A percentile compares a stretch with the other conserved stretches of the same genome.
phyloP scores from a whole-genome alignment of 352 stramenopile genomes.

The Globisporangium echinulatum region DNA sequence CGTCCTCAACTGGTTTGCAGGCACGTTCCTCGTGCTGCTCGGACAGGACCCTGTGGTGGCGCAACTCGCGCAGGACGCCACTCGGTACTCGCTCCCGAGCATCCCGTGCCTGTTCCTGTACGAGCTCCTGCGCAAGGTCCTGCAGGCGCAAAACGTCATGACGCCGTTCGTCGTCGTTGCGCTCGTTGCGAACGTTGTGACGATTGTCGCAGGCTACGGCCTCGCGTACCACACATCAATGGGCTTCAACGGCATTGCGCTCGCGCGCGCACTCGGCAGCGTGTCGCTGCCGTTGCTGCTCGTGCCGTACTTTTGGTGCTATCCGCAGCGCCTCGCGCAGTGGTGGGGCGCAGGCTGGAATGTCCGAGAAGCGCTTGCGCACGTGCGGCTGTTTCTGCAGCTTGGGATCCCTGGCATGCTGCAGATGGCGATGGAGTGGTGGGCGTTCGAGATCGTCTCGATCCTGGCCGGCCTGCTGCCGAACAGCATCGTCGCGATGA shows the following conservation, averaged over 20 bases:
- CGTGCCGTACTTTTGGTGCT: slow-evolving; percentile 42
- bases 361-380: slow-evolving; percentile 19
- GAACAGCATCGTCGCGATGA: slow-evolving; percentile 41
- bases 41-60: slow-evolving; percentile 48
- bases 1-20: slow-evolving; percentile 54
- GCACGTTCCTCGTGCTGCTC: slow-evolving; percentile 34
- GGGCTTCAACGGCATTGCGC: slow-evolving; percentile 63
- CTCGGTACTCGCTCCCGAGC: slow-evolving; percentile 43
- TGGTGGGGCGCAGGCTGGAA: slow-evolving; percentile 42
- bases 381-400: slow-evolving; percentile 36
- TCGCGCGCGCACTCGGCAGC: slow-evolving; percentile 48
- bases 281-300: slow-evolving; percentile 37
- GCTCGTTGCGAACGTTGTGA: slow-evolving; percentile 56
- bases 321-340: slow-evolving; percentile 21
- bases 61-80: slow-evolving; percentile 45
- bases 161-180: slow-evolving; percentile 66
- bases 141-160: slow-evolving; percentile 77
- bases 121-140: slow-evolving; percentile 73
- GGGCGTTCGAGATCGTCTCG: slow-evolving; percentile 59
- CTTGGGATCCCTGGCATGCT: slow-evolving; percentile 44
- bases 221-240: slow-evolving; percentile 68
- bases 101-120: slow-evolving; percentile 75
- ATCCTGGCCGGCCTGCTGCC: slow-evolving; percentile 44
- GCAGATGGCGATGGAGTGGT: slow-evolving; percentile 67
- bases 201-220: slow-evolving; percentile 45